Percentiles rank a stretch among this genome's conserved stretches.
These are phyloP conservation scores for Ilyonectria sp. DNA, from an alignment of 2,329 filamentous ascomycete species.

Conservation along the genomic window DNA sequence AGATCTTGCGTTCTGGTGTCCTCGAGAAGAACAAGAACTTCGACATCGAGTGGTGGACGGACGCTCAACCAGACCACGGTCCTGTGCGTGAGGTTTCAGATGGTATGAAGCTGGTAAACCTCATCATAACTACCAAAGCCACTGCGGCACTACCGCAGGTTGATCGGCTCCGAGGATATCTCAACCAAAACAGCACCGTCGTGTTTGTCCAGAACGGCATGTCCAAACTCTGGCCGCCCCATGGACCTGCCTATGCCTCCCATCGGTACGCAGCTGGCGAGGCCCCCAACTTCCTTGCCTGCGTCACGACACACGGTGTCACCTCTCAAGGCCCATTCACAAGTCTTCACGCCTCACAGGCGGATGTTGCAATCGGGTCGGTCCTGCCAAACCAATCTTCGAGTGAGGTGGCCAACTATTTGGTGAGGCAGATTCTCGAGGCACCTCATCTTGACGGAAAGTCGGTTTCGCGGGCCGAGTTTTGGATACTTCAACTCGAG, in stretches of 20 bases:
- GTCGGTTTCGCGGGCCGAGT: constrained; percentile 57
- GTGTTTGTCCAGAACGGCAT: constrained; percentile 91
- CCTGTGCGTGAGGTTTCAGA: constrained; percentile 58
- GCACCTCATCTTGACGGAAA: constrained; percentile 61
- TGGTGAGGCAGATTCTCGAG: constrained; percentile 59
- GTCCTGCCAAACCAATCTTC: constrained; percentile 54
- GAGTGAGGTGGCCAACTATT: constrained; percentile 49
- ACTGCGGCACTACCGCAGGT: constrained; percentile 75
- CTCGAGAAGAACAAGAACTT: constrained; percentile 56
- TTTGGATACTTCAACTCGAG: constrained; percentile 80
- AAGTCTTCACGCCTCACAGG: constrained; percentile 68
- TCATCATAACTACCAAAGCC: constrained; percentile 86
- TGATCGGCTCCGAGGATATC: constrained; percentile 72
- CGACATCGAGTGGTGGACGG: constrained; percentile 70
- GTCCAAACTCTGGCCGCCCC: constrained; percentile 74
- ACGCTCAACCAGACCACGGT: constrained; percentile 56
- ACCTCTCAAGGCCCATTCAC: constrained; percentile 65
- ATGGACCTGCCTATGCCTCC: constrained; percentile 60
- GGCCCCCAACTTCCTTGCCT: constrained; percentile 80
- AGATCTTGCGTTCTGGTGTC: constrained; percentile 57
- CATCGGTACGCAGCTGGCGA: constrained; percentile 56
- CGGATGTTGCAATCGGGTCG: constrained; percentile 63
- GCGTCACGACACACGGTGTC: constrained; percentile 73
- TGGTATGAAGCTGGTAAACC: constrained; percentile 71
- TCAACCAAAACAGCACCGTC: constrained; percentile 78